Evolutionary conservation across 192 early-diverging fungal species (phyloP).

Genomic region (Backusella parvicylindrica): DNA sequence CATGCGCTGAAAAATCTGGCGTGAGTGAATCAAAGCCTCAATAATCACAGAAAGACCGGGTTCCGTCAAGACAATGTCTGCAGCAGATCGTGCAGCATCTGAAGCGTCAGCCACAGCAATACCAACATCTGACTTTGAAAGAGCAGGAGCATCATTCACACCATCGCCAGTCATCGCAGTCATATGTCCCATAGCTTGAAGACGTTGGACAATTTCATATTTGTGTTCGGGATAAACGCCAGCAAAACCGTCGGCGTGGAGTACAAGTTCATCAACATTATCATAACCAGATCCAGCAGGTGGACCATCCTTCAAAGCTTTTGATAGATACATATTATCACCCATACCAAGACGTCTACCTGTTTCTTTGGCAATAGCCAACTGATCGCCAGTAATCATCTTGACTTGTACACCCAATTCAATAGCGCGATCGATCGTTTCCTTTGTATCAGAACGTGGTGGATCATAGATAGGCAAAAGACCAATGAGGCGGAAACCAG

Average conservation of each 20-base stretch:
- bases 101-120: slow-evolving; percentile 74
- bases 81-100: slow-evolving; percentile 74
- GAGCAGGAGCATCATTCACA: slow-evolving; percentile 71
- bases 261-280: slow-evolving; percentile 56
- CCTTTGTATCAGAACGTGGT: slow-evolving; percentile 75
- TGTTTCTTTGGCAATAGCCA: slow-evolving; percentile 85
- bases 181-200: slow-evolving; percentile 69
- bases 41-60: slow-evolving; percentile 85
- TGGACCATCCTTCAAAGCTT: slow-evolving; percentile 59
- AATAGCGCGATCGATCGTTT: slow-evolving; percentile 73
- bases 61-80: slow-evolving; percentile 76
- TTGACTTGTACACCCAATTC: slow-evolving; percentile 81
- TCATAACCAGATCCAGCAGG: slow-evolving; percentile 55
- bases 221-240: slow-evolving; percentile 68
- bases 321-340: slow-evolving; percentile 68
- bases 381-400: slow-evolving; percentile 95
- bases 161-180: slow-evolving; percentile 72
- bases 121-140: slow-evolving; percentile 71
- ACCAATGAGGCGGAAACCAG: slow-evolving; percentile 65
- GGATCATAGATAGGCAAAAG: slow-evolving; percentile 77
- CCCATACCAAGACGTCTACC: slow-evolving; percentile 66
- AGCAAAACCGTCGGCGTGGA: slow-evolving; percentile 65
- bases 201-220: slow-evolving; percentile 66
- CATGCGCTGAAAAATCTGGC: slow-evolving; percentile 97
- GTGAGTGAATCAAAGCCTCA: slow-evolving; percentile 86